These are phyloP conservation scores for Syzygium malaccense DNA, from an alignment of 441 rosid species.

Conservation along the genomic window DNA sequence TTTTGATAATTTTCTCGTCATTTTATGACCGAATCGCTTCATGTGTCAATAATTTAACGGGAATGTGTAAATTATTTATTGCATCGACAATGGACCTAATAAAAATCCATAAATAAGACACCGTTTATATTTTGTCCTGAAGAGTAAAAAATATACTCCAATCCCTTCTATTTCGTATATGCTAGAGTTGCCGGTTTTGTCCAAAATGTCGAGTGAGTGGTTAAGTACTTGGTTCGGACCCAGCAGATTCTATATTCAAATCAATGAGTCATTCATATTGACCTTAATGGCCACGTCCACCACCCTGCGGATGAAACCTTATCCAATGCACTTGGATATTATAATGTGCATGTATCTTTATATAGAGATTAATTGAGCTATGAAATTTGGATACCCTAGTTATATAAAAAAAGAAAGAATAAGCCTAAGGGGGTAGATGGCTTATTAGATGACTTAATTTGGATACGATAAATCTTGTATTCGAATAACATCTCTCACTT, in stretches of 20 bases:
- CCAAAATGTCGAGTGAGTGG: background rate
- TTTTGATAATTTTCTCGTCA: background rate
- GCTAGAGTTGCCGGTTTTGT: background rate
- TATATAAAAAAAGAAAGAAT: background rate
- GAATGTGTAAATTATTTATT: background rate
- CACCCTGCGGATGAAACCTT: background rate
- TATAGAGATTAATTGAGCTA: background rate
- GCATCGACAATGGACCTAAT: background rate
- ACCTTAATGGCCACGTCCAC: background rate
- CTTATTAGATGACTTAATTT: background rate
- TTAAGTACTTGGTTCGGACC: background rate
- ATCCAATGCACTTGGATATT: background rate
- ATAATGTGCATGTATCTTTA: background rate
- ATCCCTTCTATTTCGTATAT: background rate
- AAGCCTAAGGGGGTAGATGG: background rate
- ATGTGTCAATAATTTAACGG: background rate
- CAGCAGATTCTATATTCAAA: background rate
- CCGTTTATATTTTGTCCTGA: background rate
- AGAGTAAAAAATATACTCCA: background rate
- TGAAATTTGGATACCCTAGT: background rate
- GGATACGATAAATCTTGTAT: background rate
- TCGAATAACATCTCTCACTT: background rate
- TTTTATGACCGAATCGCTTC: background rate
- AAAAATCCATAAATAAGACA: background rate
- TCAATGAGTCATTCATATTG: background rate